Evolutionary conservation across 768 basidiomycete species (phyloP), one percentile per base, ranked within the genome.

Genomic region (Naganishia kalamii): DNA sequence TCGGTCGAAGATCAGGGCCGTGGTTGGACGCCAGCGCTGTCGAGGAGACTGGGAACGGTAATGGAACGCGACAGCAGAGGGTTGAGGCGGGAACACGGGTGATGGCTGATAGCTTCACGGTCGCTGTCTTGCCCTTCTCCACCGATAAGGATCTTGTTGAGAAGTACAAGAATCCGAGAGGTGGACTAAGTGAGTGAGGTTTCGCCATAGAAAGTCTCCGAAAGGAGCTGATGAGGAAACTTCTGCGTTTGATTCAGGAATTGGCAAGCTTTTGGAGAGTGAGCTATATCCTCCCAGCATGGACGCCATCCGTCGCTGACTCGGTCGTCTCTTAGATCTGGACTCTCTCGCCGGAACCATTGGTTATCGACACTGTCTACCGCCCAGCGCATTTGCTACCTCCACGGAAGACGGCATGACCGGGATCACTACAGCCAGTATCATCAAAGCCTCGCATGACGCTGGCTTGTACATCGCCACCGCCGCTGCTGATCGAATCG

Each of bases 301-400:
- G 47, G 2, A 3, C 21, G 10, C 23, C 30, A 40, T 33, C 43
- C 19, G 32, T 21, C 33, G 32, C n/a, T 21, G 17, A 32, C 54
- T 32, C 10, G 48, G 19, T 25, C 46, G 33, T 29, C 86, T 88
- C 85, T 86, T 88, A 77, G 86, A 90, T 72, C 81, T 90, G 35
- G 89, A 92, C 73, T 88, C 88, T 3, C 80, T 90, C n/a, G 89
- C 89, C 6, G 89, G 89, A 32, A 87, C 87, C 3, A 88, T 90
- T 64, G 82, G 88, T 4, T 91, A 90, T 77, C 87, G 89, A 74
- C 89, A 90, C 77, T 72, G 71, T 60, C 70, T 77, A 2, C 75
- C 75, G 7, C 23, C 63, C 15, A 41, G 29, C 19, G 44, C 70
- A 1, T 60, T 59, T 35, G 48, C 63, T 12, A 59, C 40, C 25